Evolutionary conservation across 192 early-diverging fungal species (phyloP).

Genomic region (Backusella westeae): DNA sequence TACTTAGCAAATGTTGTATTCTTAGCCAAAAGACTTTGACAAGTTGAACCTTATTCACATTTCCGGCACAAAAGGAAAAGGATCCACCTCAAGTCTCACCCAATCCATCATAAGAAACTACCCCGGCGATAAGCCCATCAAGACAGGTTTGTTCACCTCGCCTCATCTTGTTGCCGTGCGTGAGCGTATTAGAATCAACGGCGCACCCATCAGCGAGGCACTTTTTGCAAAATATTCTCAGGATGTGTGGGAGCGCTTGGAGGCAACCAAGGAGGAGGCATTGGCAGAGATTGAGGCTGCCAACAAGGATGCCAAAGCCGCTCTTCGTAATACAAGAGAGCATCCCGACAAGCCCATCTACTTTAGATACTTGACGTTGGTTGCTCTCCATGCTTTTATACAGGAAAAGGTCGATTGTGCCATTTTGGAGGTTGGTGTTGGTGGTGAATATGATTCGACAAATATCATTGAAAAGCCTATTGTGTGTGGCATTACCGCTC

Average conservation of each 20-base stretch:
- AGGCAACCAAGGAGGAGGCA: constrained; percentile 46
- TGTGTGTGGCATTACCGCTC: constrained; percentile 78
- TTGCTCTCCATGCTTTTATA: constrained; percentile 89
- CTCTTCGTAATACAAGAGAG: constrained; percentile 8
- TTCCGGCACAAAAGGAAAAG: constrained; percentile 87
- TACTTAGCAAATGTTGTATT: constrained; percentile 25
- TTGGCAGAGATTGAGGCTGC: background rate
- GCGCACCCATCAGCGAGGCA: constrained; percentile 68
- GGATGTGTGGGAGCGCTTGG: constrained; percentile 77
- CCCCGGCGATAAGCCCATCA: constrained; percentile 26
- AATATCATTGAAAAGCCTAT: constrained; percentile 70
- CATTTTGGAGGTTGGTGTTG: constrained; percentile 81
- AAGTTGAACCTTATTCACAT: constrained; percentile 75
- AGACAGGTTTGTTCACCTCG: constrained; percentile 84
- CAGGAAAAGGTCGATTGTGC: constrained; percentile 79
- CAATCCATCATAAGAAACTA: constrained; percentile 71
- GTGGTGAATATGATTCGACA: constrained; percentile 84
- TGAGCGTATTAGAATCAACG: constrained; percentile 94
- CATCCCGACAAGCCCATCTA: constrained; percentile 70
- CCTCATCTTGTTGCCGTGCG: constrained; percentile 91
- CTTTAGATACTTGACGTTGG: constrained; percentile 87
- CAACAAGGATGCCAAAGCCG: constrained; percentile 2
- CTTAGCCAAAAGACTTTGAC: constrained; percentile 65
- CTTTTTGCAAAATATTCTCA: constrained; percentile 88
- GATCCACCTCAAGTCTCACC: constrained; percentile 79